Evolutionary conservation across 2,329 filamentous ascomycete genomes (phyloP), one percentile per base, ranked within the genome.

Genomic region (Pyrenochaeta sp.): DNA sequence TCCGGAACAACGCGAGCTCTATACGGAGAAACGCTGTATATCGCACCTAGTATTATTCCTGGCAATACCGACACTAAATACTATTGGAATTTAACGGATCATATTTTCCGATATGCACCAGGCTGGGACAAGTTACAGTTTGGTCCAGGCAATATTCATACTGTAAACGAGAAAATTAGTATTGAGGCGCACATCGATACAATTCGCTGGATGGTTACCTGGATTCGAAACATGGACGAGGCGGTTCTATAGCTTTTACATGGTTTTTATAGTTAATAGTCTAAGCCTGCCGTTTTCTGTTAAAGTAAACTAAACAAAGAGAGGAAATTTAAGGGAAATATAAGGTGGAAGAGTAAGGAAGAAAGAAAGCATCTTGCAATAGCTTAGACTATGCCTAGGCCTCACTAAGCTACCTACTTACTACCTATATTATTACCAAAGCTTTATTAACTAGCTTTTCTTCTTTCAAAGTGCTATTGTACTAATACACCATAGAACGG

Each of bases 11-110:
- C 73, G 0, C 67, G 74, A 7, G 73, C 74, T 0, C 48, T 77
- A 2, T 76, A 76, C 39, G 74, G 74, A 8, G 64, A 72, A 22
- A 64, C 72, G 0, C 57, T 75, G 1, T 48, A 76, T 3, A 65
- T 70, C 6, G 55, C 63, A 2, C 66, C 67, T 0, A 66, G 67
- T 1, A 72, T 80, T 36, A 79, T 79, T 75, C 79, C 77, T 0
- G 78, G 77, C 0, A 81, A 81, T 37, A 81, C 79, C 0, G 79
- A 81, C 44, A 81, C 79, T 1, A 61, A 72, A 3, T 78, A 79
- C 51, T 81, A 80, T 53, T 81, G 78, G 78, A 63, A 71, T 26
- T 48, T 81, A 46, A 76, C 76, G n/a, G 70, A 73, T 47, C 76
- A 81, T 39, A 80, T 81, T 7, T 81, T 79, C 53, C 68, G 79